Conservation (phyloP, 495 filamentous ascomycete species). For the Penicillium pancosmium region DNA sequence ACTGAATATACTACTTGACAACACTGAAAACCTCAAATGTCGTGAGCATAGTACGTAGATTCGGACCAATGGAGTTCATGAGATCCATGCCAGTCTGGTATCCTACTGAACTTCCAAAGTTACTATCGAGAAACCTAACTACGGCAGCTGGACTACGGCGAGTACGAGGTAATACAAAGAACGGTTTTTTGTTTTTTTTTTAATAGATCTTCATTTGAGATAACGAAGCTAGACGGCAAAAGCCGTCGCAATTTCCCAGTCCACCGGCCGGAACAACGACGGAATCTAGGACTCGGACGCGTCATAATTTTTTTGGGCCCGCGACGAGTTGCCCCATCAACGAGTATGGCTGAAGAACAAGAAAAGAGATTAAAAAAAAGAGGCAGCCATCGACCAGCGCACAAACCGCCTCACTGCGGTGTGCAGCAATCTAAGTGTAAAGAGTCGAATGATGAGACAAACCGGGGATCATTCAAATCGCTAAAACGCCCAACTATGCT, state of each 20-base stretch:
- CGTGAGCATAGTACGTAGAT: no score
- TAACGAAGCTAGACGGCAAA: constrained; percentile 26
- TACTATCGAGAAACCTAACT: neutral
- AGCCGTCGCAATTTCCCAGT: constrained; percentile 16
- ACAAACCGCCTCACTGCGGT: constrained; percentile 55
- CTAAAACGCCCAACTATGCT: constrained; percentile 57
- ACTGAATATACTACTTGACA: no score
- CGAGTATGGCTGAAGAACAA: constrained; percentile 20
- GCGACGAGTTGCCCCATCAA: constrained; percentile 18
- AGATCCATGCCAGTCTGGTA: neutral
- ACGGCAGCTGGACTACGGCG: neutral
- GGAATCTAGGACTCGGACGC: constrained; percentile 20
- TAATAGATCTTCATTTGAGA: constrained; percentile 18
- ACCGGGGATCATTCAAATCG: constrained; percentile 42
- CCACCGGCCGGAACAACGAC: constrained; percentile 10
- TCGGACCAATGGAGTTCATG: no score
- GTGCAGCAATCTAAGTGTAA: constrained; percentile 58
- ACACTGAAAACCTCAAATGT: no score
- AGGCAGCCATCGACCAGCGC: constrained; percentile 65
- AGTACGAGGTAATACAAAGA: constrained; percentile 11
- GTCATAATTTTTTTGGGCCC: constrained; percentile 31
- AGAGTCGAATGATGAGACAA: constrained; percentile 27
- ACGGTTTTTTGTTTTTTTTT: constrained; percentile 13
- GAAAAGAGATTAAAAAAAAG: constrained; percentile 37
- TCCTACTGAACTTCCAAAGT: neutral